Evolutionary conservation across 768 basidiomycete species (phyloP), one percentile per base, ranked within the genome.

Genomic region (Boletellus emodensis): DNA sequence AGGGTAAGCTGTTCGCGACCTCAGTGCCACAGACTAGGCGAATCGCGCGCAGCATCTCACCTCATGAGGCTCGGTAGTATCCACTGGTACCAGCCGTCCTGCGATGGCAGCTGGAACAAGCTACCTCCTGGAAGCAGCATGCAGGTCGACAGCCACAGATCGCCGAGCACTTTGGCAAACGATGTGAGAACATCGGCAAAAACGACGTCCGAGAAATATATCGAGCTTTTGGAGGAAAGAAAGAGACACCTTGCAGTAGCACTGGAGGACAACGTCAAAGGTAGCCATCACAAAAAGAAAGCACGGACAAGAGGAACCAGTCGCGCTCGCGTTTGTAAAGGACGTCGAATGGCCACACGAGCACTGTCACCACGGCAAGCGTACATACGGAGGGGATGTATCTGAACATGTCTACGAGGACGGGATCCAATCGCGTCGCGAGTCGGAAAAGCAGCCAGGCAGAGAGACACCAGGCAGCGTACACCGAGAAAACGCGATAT

Each of bases 131-230:
- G 85, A 55, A 90, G 77, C n/a, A 97, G 75, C 84, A 94, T 94
- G 63, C 79, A 84, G 15, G 85, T 59, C 5, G 90, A 92, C 39
- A 97, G 72, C 91, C 91, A 97, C 37, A 94, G 72, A 62, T 98
- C 96, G 12, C 95, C 95, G 17, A 97, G 73, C 36, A 99, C 93
- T 72, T 96, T 97, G 33, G 96, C 94, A 62, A 90, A 95, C 2
- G 94, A 97, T 2, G 96, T 99, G 61, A 94, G 80, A 53, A 98
- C 82, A 75, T 98, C 96, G 52, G 95, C 94, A 51, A 95, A 83
- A 39, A 98, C 81, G 20, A 99, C 83, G 65, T 99, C 96, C 26
- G 84, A 83, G 70, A 99, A 99, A 65, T 85, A 83, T 36, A 93
- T 76, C 5, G 85, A 80, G 37, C 75, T 73, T 46, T 75, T 73